Evolutionary conservation across 345 rosid species (phyloP), one percentile per base, ranked within the genome.

Genomic region (Limnanthes douglasii): DNA sequence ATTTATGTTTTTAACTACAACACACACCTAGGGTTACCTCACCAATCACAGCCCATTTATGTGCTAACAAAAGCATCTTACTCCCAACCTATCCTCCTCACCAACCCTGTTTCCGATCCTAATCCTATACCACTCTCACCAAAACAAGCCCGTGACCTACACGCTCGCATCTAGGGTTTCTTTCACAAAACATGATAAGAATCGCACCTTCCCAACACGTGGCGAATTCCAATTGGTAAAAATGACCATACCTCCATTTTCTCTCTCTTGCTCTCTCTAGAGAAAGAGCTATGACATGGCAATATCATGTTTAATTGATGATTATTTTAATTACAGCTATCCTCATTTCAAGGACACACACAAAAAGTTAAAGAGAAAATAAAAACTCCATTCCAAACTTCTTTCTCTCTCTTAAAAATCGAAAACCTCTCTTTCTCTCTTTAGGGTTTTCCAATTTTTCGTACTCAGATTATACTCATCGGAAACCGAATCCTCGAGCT

Each of bases 101-200:
- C n/a, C n/a, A n/a, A n/a, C n/a, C n/a, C n/a, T n/a, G n/a, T n/a
- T n/a, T n/a, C n/a, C n/a, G n/a, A n/a, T n/a, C n/a, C n/a, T n/a
- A n/a, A n/a, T n/a, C n/a, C n/a, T n/a, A n/a, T n/a, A n/a, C n/a
- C n/a, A n/a, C n/a, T n/a, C n/a, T n/a, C n/a, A n/a, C n/a, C n/a
- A n/a, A n/a, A n/a, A n/a, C n/a, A n/a, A n/a, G n/a, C n/a, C n/a
- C n/a, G n/a, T n/a, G n/a, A n/a, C n/a, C n/a, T n/a, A n/a, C n/a
- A n/a, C n/a, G n/a, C n/a, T n/a, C n/a, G n/a, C n/a, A n/a, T n/a
- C n/a, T n/a, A n/a, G n/a, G n/a, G n/a, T n/a, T n/a, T n/a, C n/a
- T n/a, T n/a, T n/a, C n/a, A n/a, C n/a, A n/a, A n/a, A n/a, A n/a
- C 47, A 70, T 59, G 77, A 76, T 73, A 64, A 80, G 83, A 70